Percentiles rank a stretch among this genome's conserved stretches.
Conservation (phyloP, 1,284 basidiomycete species). For the Apiotrichum gracile region DNA sequence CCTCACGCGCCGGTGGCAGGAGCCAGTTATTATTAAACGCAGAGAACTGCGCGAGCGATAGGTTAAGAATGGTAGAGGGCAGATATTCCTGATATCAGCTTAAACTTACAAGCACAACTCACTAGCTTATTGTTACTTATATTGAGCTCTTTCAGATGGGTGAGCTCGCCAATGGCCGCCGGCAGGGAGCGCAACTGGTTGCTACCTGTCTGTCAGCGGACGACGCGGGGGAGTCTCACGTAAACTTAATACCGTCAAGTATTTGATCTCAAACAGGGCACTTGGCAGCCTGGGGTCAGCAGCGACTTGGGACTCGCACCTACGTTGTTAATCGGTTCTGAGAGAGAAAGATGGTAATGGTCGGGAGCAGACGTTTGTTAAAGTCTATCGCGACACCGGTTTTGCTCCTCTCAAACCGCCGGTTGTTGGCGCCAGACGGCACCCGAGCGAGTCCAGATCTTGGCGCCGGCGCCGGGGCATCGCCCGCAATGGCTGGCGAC, state of each 20-base stretch:
- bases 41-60: constrained; percentile 25
- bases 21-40: constrained; percentile 27
- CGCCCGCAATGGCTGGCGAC: neutral
- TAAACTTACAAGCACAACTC: constrained; percentile 10
- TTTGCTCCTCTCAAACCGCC: constrained; percentile 27
- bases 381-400: constrained; percentile 18
- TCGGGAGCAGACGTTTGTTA: constrained; percentile 7
- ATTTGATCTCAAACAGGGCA: constrained; percentile 42
- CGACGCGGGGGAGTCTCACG: constrained; percentile 16
- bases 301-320: constrained; percentile 1
- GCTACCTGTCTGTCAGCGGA: constrained; percentile 21
- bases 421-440: neutral
- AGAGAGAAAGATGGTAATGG: constrained; percentile 21
- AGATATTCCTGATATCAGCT: constrained; percentile 28
- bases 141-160: constrained; percentile 40
- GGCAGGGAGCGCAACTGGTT: constrained; percentile 39
- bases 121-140: constrained; percentile 45
- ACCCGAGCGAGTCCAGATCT: too few relatives aligned
- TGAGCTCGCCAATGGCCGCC: constrained; percentile 41
- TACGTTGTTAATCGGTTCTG: constrained; percentile 35
- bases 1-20: neutral
- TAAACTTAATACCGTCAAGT: constrained; percentile 38
- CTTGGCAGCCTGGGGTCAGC: constrained; percentile 34
- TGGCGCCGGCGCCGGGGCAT: too few relatives aligned
- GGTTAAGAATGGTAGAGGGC: constrained; percentile 41